These are phyloP conservation scores for Ambispora gerdemannii DNA, from an alignment of 192 early-diverging fungal genomes.

Conservation along the genomic window DNA sequence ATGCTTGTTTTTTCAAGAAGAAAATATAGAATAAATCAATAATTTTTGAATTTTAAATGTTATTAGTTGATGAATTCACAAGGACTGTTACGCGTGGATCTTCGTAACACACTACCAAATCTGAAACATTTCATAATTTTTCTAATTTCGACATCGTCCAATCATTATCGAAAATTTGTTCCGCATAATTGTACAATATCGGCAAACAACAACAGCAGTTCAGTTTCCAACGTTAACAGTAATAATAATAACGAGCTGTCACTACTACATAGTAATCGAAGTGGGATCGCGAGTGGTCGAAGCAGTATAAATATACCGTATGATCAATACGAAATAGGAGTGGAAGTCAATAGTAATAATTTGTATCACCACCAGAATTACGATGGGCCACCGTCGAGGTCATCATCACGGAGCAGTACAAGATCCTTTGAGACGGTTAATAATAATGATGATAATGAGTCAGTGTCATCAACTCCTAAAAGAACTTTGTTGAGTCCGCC, in stretches of 20 bases:
- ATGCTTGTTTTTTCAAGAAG: not conserved
- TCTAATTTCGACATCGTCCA: conserved; percentile 43
- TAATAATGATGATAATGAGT: no score
- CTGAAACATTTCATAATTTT: conserved; percentile 58
- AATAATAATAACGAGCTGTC: not conserved
- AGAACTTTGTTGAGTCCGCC: not conserved
- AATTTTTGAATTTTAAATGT: not conserved
- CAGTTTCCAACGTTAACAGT: not conserved
- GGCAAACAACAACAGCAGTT: no score
- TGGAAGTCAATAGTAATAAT: not conserved
- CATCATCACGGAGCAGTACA: not conserved
- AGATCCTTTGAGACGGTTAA: not conserved
- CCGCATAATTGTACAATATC: conserved; percentile 15
- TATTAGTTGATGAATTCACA: conserved; percentile 65
- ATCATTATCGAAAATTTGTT: conserved; percentile 24
- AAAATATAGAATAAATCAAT: not conserved
- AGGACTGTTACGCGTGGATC: conserved; percentile 60
- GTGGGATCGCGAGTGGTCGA: not conserved
- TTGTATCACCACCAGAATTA: not conserved
- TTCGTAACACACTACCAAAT: conserved; percentile 71
- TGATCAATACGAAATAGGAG: not conserved
- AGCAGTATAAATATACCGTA: not conserved
- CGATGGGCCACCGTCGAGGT: not conserved
- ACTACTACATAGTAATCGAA: not conserved
- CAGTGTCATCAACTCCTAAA: not conserved